These are phyloP conservation scores for Candida frijolesensis DNA, from an alignment of 1,139 yeast genomes.

Conservation along the genomic window DNA sequence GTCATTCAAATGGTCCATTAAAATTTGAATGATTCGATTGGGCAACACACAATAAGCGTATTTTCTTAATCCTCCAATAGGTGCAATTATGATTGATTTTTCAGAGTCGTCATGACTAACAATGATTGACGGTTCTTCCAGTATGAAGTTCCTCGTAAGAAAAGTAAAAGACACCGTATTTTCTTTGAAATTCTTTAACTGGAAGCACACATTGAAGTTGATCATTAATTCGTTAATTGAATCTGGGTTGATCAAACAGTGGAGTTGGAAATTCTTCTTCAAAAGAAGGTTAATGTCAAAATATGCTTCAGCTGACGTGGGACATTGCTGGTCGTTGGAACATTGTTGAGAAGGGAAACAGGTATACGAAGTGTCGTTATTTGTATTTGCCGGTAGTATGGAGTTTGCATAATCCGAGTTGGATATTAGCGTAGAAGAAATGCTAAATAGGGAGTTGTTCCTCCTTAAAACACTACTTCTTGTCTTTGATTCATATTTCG, in stretches of 20 bases:
- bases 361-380: not conserved
- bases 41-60: conserved; percentile 44
- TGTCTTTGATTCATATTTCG: conserved; percentile 20
- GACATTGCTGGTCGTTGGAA: conserved; percentile 8
- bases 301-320: conserved; percentile 16
- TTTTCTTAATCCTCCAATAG: conserved; percentile 47
- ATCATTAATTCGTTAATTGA: conserved; percentile 36
- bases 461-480: conserved; percentile 7
- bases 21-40: conserved; percentile 31
- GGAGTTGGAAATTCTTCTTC: conserved; percentile 42
- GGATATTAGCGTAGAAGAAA: conserved; percentile 15
- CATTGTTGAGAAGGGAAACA: conserved; percentile 9
- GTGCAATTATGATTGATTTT: conserved; percentile 34
- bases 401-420: conserved; percentile 17
- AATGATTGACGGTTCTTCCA: conserved; percentile 37
- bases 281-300: conserved; percentile 36
- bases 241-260: conserved; percentile 41
- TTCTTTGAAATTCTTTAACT: conserved; percentile 25
- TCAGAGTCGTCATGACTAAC: conserved; percentile 29
- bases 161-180: conserved; percentile 21
- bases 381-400: conserved; percentile 8
- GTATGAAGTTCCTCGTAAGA: conserved; percentile 23
- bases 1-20: conserved; percentile 30
- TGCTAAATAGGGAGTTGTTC: conserved; percentile 16
- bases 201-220: conserved; percentile 39